Evolutionary conservation across 495 filamentous ascomycete species (phyloP), one percentile per base, ranked within the genome.

Genomic region (Aspergillus avenaceus): DNA sequence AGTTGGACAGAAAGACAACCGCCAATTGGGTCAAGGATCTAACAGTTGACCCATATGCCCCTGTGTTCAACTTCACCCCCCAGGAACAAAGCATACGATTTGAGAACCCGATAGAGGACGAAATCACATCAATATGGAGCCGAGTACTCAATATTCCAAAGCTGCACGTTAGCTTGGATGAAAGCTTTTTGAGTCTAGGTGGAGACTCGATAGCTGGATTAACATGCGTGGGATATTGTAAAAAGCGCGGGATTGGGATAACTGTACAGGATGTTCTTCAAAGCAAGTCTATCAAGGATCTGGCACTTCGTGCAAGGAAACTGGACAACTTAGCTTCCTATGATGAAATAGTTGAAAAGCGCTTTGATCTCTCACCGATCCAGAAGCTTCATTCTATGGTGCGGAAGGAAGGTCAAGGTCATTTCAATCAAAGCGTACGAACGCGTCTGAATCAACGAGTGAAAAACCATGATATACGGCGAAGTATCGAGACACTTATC

Each of bases 141-240:
- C 64, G 74, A 21, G 75, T 82, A 4, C 70, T 84, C 13, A 81
- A 81, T 44, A 63, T 83, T 8, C 71, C 71, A 0, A 53, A 57
- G 21, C 54, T 27, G 14, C 61, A 70, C 4, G 78, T 86, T 28
- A 67, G 71, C 8, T 53, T 80, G 24, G 65, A 77, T 19, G 74
- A 84, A 52, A 79, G 75, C 52, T 88, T 88, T 61, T 71, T 88
- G 53, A 71, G 67, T 19, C 69, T 85, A 8, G 84, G 85, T 12
- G 85, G 84, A 31, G 85, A 88, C 53, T 87, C 84, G 1, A 84
- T 88, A 41, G 76, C 78, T 9, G 84, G 84, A 1, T 87, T 88
- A 76, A 83, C 82, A 8, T 83, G 82, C 14, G 74, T 81, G 53
- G 75, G 75, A 12, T 60, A 68, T 12, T 74, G 70, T 51, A 78